Evolutionary conservation across 129 eudicot genomes (phyloP), one percentile per base, ranked within the genome.

Genomic region (Escallonia rubra): DNA sequence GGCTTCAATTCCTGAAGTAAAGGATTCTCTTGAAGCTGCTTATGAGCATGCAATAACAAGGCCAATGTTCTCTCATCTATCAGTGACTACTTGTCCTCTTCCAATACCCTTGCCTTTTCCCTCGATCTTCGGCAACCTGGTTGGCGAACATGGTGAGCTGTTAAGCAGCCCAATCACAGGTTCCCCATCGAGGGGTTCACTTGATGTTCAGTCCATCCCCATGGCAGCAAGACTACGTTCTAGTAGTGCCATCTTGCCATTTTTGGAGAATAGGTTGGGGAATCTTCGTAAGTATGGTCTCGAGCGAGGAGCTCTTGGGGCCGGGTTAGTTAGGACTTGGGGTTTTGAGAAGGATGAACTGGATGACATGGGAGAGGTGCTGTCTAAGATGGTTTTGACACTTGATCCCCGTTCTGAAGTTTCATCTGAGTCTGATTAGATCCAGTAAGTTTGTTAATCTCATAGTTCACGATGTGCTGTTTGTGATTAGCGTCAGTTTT

Each of bases 31-130:
- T 3, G 72, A 81, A 59, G 68, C 94, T 57, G 89, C 90, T 50
- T 89, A 87, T 65, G 78, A 71, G 13, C 77, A 70, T 6, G 74
- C 83, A 59, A 44, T 48, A 41, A 56, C 74, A 65, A 79, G 78
- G 59, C 99, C 99, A 12, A 81, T 69, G 62, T 93, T 89, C 72
- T 93, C 92, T 61, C 95, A 93, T 66, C 63, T 90, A 52, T 87
- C 99, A 12, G 81, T 72, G 15, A 71, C 97, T 10, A 87, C 72
- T 53, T 90, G 87, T 71, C 97, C 96, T 67, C 87, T 90, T 53
- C 97, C 99, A 4, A 90, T 94, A 58, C 97, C 94, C 8, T 73
- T 94, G 54, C 97, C 99, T 9, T 94, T 89, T 55, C 97, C 99
- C 49, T 85, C 90, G 14, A 90, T 94, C 68, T 89, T 90, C 41